Evolutionary conservation across 23 red algal genomes (phyloP).

Genomic region (Gracilaria caudata): DNA sequence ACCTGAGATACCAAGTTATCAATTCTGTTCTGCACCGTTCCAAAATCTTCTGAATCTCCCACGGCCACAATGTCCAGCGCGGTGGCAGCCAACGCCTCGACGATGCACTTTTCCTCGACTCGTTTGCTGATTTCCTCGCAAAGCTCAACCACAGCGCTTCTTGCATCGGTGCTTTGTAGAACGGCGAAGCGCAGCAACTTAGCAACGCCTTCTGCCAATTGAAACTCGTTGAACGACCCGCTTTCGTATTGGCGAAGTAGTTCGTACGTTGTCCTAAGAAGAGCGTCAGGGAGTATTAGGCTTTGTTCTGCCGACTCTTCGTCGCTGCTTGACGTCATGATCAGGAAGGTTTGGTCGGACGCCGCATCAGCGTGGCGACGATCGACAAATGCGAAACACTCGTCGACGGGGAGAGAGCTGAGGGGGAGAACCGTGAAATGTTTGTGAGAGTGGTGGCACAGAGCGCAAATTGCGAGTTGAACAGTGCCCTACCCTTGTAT

Average conservation of each 20-base stretch:
- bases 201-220: constrained; percentile 25
- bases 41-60: constrained; percentile 43
- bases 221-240: constrained; percentile 2
- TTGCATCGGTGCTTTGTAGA: constrained; percentile 29
- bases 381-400: neutral
- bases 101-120: constrained; percentile 30
- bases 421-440: too few relatives aligned
- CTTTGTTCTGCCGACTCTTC: neutral
- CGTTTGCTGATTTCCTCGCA: constrained; percentile 31
- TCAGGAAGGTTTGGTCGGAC: neutral
- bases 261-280: constrained; percentile 26
- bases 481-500: too few relatives aligned
- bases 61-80: constrained; percentile 39
- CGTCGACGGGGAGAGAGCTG: neutral
- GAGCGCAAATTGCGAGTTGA: too few relatives aligned
- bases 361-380: neutral
- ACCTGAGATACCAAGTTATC: constrained; percentile 22
- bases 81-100: constrained; percentile 32
- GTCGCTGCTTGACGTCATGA: constrained; percentile 35
- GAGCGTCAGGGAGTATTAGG: constrained; percentile 17
- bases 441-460: too few relatives aligned
- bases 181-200: constrained; percentile 45
- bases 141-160: constrained; percentile 28
- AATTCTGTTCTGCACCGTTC: constrained; percentile 10
- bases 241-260: constrained; percentile 41